Conservation (phyloP, 805 yeast genomes). For the Dipodascus geniculatus region DNA sequence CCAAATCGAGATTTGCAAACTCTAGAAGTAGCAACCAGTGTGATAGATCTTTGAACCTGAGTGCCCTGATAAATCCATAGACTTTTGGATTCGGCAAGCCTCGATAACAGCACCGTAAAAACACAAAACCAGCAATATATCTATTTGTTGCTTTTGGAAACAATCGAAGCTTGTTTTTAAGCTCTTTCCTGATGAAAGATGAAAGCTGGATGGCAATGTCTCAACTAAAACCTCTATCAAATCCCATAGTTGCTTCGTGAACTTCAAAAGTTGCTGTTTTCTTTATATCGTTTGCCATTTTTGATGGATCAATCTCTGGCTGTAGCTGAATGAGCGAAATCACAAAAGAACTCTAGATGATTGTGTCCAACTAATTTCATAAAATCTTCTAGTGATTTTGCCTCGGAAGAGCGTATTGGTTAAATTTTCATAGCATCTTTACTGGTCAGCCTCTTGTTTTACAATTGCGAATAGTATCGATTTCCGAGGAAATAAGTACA, state of each 20-base stretch:
- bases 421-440: constrained; percentile 24
- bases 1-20: constrained; percentile 69
- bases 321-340: constrained; percentile 39
- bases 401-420: constrained; percentile 71
- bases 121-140: constrained; percentile 73
- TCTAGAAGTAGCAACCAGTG: constrained; percentile 72
- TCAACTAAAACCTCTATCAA: constrained; percentile 53
- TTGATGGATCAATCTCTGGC: constrained; percentile 59
- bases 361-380: constrained; percentile 69
- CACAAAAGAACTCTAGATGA: constrained; percentile 63
- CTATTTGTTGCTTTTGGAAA: constrained; percentile 27
- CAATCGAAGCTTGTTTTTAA: constrained; percentile 28
- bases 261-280: constrained; percentile 35
- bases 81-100: constrained; percentile 84
- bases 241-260: constrained; percentile 53
- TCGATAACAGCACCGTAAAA: constrained; percentile 79
- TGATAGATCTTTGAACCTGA: constrained; percentile 61
- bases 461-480: not conserved
- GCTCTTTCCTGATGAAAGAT: constrained; percentile 56
- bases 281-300: constrained; percentile 34
- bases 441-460: no score
- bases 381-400: constrained; percentile 70
- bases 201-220: constrained; percentile 58
- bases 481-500: not conserved
- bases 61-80: constrained; percentile 69